Percentiles rank a stretch among this genome's conserved stretches.
Conservation (phyloP, 208 protist genomes). For the Balamuthia mandrillaris region DNA sequence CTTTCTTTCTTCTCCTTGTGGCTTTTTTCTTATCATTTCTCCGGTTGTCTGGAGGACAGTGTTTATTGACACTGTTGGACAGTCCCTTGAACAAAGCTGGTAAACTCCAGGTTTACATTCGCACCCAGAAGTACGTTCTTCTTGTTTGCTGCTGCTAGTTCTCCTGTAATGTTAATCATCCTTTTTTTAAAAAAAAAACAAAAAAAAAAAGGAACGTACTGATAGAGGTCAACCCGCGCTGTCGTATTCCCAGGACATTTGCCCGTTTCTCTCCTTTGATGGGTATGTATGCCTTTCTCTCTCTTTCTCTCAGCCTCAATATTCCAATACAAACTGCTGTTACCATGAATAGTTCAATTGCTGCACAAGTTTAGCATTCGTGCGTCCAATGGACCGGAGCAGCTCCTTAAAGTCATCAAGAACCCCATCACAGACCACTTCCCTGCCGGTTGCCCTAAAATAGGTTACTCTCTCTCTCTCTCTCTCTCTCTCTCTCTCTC, state of each 20-base stretch:
- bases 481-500: too few relatives aligned
- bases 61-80: slow-evolving; percentile 95
- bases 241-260: slow-evolving; percentile 96
- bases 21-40: background rate
- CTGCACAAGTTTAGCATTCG: slow-evolving; percentile 97
- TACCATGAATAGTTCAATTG: slow-evolving; percentile 81
- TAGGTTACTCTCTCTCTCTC: background rate
- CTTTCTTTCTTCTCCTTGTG: background rate
- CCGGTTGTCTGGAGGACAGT: slow-evolving; percentile 63
- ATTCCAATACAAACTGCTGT: background rate
- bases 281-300: slow-evolving; percentile 59
- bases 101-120: slow-evolving; percentile 92
- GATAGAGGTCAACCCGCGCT: slow-evolving; percentile 90
- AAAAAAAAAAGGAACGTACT: slow-evolving; percentile 88
- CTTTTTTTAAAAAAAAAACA: too few relatives aligned
- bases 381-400: slow-evolving; percentile 80
- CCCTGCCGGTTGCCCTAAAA: slow-evolving; percentile 64
- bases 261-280: slow-evolving; percentile 97
- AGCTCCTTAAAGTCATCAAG: slow-evolving; percentile 94
- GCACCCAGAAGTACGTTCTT: slow-evolving; percentile 89
- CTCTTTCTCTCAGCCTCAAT: background rate
- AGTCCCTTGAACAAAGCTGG: slow-evolving; percentile 96
- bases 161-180: too few relatives aligned
- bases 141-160: too few relatives aligned
- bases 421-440: slow-evolving; percentile 98